Evolutionary conservation across 495 filamentous ascomycete genomes (phyloP).

Genomic region (Hypomontagnella submonticulosa): DNA sequence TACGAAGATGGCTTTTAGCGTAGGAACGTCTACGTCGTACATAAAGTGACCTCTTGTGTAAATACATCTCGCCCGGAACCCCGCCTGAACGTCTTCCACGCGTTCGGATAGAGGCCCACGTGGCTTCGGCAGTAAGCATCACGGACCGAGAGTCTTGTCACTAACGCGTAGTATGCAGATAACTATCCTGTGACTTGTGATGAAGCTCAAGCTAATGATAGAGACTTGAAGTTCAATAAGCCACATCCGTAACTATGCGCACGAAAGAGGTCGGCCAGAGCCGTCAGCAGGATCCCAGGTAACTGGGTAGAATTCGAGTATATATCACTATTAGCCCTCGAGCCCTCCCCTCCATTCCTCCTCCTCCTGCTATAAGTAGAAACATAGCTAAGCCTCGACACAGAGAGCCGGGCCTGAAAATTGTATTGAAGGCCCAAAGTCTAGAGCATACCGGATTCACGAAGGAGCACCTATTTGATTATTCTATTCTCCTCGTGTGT

Average conservation of each 20-base stretch:
- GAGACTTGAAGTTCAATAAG: neutral
- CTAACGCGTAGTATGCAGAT: neutral
- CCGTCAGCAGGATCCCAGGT: neutral
- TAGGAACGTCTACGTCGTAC: no score
- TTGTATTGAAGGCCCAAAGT: conserved; percentile 1
- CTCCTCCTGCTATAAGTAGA: neutral
- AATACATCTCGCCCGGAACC: neutral
- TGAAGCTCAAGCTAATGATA: neutral
- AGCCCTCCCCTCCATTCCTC: neutral
- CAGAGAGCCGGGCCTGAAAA: neutral
- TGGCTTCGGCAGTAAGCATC: neutral
- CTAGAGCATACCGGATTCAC: neutral
- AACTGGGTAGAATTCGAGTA: neutral
- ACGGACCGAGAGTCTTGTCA: neutral
- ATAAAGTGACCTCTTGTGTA: neutral
- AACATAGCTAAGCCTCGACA: neutral
- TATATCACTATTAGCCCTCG: neutral
- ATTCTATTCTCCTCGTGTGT: conserved; percentile 4
- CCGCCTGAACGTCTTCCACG: neutral
- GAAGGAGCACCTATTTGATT: neutral
- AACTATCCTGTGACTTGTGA: neutral
- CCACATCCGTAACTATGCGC: conserved; percentile 3
- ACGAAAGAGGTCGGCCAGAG: neutral
- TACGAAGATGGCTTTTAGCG: no score
- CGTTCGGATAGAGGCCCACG: neutral